These are phyloP conservation scores for Saposhnikovia divaricata DNA, from an alignment of 129 eudicot genomes.

Conservation along the genomic window DNA sequence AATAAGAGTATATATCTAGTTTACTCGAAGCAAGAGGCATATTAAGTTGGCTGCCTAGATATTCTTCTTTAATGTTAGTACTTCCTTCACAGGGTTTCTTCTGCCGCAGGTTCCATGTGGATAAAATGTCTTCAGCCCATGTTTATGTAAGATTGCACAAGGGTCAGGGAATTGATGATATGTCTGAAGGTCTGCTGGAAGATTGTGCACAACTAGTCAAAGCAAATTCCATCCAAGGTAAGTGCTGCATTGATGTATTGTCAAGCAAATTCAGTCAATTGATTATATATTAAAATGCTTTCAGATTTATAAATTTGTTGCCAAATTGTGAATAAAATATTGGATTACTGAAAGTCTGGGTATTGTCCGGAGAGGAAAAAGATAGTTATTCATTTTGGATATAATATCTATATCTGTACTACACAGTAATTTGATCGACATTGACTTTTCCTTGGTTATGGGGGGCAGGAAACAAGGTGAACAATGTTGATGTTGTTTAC, in stretches of 20 bases:
- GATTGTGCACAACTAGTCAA: conserved; percentile 97
- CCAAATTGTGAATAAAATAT: neutral
- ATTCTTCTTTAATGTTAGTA: conserved; percentile 10
- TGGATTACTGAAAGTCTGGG: neutral
- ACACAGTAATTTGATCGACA: neutral
- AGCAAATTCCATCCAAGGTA: conserved; percentile 98
- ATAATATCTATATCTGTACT: neutral
- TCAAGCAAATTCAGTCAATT: neutral
- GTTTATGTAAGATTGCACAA: conserved; percentile 83
- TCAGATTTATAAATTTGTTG: neutral
- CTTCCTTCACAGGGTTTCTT: conserved; percentile 33
- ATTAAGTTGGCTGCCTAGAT: neutral
- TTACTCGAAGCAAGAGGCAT: neutral
- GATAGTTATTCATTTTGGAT: neutral
- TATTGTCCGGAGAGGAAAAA: neutral
- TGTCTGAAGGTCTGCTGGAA: conserved; percentile 87
- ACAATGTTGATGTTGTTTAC: conserved; percentile 95
- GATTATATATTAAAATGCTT: neutral
- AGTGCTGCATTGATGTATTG: conserved; percentile 2
- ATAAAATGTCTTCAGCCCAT: conserved; percentile 98
- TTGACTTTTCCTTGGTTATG: neutral
- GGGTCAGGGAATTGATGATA: conserved; percentile 84
- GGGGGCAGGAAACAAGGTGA: conserved; percentile 85
- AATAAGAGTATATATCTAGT: neutral
- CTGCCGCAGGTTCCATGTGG: conserved; percentile 90